These are phyloP conservation scores for Cystobasidium sp. DNA, from an alignment of 1,284 basidiomycete species.

Conservation along the genomic window DNA sequence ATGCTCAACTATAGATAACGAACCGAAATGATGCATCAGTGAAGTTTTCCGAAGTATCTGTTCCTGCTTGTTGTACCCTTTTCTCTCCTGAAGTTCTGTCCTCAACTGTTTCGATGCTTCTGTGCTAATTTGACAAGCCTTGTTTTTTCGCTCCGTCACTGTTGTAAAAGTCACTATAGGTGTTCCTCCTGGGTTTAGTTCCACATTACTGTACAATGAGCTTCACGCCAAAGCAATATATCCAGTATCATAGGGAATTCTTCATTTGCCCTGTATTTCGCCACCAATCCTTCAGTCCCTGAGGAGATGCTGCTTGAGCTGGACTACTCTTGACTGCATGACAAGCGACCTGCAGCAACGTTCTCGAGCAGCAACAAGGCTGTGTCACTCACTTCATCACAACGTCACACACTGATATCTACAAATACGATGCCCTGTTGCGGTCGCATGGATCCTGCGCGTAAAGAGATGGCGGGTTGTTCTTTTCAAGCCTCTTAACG, in stretches of 20 bases:
- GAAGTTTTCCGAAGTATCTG: not conserved
- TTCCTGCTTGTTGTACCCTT: not conserved
- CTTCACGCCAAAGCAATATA: conserved; percentile 16
- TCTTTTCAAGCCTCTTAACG: not conserved
- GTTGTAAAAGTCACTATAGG: no score
- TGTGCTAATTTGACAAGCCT: no score
- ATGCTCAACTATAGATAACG: not conserved
- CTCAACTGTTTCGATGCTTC: not conserved
- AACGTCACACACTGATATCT: not conserved
- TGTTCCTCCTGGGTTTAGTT: not conserved
- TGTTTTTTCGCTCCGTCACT: no score
- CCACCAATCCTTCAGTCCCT: not conserved
- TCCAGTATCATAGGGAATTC: conserved; percentile 22
- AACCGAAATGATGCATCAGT: not conserved
- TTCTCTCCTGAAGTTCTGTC: not conserved
- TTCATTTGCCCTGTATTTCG: not conserved
- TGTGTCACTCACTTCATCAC: not conserved
- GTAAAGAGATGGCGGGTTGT: conserved; percentile 24
- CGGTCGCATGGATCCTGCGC: not conserved
- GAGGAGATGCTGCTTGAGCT: no score
- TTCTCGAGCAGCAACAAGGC: not conserved
- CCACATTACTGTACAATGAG: not conserved
- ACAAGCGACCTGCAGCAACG: not conserved
- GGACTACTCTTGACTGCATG: no score
- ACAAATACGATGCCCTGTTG: no score